A percentile compares a stretch with the other conserved stretches of the same genome.
Evolutionary conservation across 2,329 filamentous ascomycete genomes (phyloP).

Genomic region (Fusarium stilboides): DNA sequence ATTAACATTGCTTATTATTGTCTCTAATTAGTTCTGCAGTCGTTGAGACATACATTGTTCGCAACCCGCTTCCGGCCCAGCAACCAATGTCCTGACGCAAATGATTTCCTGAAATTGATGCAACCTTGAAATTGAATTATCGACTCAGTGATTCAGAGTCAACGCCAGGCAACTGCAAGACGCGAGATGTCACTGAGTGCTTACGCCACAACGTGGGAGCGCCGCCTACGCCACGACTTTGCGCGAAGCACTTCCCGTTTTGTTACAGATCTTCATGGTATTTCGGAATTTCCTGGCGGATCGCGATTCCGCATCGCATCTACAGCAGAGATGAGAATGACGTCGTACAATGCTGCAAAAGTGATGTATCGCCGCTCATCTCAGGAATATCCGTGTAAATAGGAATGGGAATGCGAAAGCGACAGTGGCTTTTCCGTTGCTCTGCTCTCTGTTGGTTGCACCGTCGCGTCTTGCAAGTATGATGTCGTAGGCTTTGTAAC

Average conservation of each 20-base stretch:
- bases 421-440: constrained; percentile 23
- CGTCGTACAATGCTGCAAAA: constrained; percentile 10
- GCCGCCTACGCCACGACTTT: constrained; percentile 37
- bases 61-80: constrained; percentile 13
- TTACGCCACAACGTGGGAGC: constrained; percentile 24
- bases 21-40: neutral
- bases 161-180: neutral
- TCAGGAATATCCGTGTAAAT: constrained; percentile 2
- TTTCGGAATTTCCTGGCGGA: constrained; percentile 1
- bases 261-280: constrained; percentile 16
- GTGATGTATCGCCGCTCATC: constrained; percentile 18
- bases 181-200: constrained; percentile 28
- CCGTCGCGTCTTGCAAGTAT: constrained; percentile 11
- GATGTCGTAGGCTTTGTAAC: constrained; percentile 15
- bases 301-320: constrained; percentile 18
- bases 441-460: constrained; percentile 12
- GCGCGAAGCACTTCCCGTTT: constrained; percentile 25
- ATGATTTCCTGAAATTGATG: constrained; percentile 15
- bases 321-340: constrained; percentile 17
- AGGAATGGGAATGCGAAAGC: constrained; percentile 27
- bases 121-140: neutral
- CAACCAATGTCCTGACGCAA: constrained; percentile 16
- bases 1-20: constrained; percentile 7
- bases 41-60: constrained; percentile 10
- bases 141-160: constrained; percentile 9